Percentiles rank a stretch among this genome's conserved stretches.
Evolutionary conservation across 768 basidiomycete species (phyloP).

Genomic region (Hygrophorus russula): DNA sequence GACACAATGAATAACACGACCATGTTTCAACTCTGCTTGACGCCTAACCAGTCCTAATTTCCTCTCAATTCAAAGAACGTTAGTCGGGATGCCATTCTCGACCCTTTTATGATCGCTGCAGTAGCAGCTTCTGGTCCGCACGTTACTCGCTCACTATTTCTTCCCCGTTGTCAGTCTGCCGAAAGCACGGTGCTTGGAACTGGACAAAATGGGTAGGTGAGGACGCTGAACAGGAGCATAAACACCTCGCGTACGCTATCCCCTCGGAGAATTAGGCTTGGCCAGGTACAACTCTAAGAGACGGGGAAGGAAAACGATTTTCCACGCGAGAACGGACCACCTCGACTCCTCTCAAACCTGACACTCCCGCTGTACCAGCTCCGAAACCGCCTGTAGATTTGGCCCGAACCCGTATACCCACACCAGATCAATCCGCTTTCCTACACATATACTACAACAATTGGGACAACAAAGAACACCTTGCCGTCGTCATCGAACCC

Average conservation of each 20-base stretch:
- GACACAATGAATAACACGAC: slow-evolving; percentile 15
- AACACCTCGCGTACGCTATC: slow-evolving; percentile 53
- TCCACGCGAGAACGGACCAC: slow-evolving; percentile 21
- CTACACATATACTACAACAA: slow-evolving; percentile 94
- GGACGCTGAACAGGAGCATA: slow-evolving; percentile 29
- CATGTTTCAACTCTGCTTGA: slow-evolving; percentile 59
- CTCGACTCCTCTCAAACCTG: neutral
- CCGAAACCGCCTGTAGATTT: slow-evolving; percentile 42
- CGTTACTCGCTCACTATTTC: slow-evolving; percentile 70
- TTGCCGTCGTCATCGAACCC: slow-evolving; percentile 90
- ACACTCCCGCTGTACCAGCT: slow-evolving; percentile 9
- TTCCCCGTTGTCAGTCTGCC: slow-evolving; percentile 48
- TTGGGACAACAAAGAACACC: slow-evolving; percentile 86
- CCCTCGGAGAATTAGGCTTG: slow-evolving; percentile 54
- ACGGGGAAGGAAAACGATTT: slow-evolving; percentile 43
- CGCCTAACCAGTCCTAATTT: slow-evolving; percentile 47
- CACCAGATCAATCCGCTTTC: slow-evolving; percentile 87
- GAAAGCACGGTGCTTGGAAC: slow-evolving; percentile 38
- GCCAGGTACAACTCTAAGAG: slow-evolving; percentile 13
- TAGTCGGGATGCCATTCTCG: slow-evolving; percentile 62
- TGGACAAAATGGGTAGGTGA: slow-evolving; percentile 46
- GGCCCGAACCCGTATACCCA: slow-evolving; percentile 95
- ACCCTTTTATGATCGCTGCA: slow-evolving; percentile 71
- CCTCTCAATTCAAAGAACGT: slow-evolving; percentile 25
- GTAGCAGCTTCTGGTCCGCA: slow-evolving; percentile 66